Conservation (phyloP, 345 rosid genomes). For the Acer yangbiense region DNA sequence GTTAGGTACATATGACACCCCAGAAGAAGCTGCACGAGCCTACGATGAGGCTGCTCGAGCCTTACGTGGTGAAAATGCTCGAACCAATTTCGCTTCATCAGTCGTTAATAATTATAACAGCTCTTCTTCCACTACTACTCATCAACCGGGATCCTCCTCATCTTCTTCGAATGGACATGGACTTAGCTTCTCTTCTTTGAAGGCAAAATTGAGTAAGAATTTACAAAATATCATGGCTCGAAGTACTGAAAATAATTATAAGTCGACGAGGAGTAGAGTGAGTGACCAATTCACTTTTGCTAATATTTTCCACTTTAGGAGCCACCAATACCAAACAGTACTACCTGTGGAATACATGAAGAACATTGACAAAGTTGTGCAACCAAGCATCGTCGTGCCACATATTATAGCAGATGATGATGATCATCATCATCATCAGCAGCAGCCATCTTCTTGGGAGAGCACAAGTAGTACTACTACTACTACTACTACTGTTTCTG, state of each 20-base stretch:
- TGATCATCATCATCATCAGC: not conserved
- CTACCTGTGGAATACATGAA: slow-evolving; percentile 36
- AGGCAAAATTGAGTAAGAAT: slow-evolving; percentile 68
- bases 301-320: slow-evolving; percentile 52
- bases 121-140: not conserved
- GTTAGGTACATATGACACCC: slow-evolving; percentile 72
- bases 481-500: slow-evolving; percentile 31
- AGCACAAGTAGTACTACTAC: slow-evolving; percentile 26
- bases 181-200: slow-evolving; percentile 59
- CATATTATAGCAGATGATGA: slow-evolving; percentile 1
- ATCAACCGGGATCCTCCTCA: slow-evolving; percentile 19
- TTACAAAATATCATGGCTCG: slow-evolving; percentile 60
- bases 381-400: slow-evolving; percentile 64
- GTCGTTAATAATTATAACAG: not conserved
- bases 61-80: slow-evolving; percentile 64
- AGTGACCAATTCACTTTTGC: slow-evolving; percentile 73
- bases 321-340: slow-evolving; percentile 34
- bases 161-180: slow-evolving; percentile 23
- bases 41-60: slow-evolving; percentile 80
- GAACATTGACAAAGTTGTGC: slow-evolving; percentile 60
- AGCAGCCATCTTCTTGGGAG: slow-evolving; percentile 44
- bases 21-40: slow-evolving; percentile 74
- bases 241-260: slow-evolving; percentile 37
- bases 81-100: slow-evolving; percentile 52
- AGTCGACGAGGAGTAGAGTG: slow-evolving; percentile 57